Conservation (phyloP, 2,329 filamentous ascomycete species). For the Pseudocercospora vitis region DNA sequence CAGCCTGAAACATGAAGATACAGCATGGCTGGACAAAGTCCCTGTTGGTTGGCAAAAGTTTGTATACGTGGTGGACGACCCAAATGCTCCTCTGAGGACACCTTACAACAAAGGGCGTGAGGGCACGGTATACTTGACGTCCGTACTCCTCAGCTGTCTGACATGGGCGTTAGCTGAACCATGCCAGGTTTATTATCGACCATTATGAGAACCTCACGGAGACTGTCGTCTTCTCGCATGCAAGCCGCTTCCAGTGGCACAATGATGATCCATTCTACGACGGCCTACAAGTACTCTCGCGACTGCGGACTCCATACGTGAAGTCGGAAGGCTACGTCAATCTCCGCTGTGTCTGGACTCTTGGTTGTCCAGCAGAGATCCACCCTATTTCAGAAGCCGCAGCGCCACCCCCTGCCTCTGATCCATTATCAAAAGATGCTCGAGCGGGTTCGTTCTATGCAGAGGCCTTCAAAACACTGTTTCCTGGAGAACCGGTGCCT, state of each 20-base stretch:
- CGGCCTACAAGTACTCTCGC: conserved; percentile 50
- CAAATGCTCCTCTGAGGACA: conserved; percentile 41
- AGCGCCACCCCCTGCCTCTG: conserved; percentile 26
- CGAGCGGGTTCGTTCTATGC: conserved; percentile 52
- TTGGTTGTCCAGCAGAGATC: conserved; percentile 55
- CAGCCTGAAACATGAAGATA: conserved; percentile 23
- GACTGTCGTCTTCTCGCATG: conserved; percentile 60
- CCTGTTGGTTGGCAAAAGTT: conserved; percentile 43
- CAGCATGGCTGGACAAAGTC: conserved; percentile 43
- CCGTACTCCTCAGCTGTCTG: conserved; percentile 21
- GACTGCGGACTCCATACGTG: conserved; percentile 52
- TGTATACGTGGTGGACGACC: conserved; percentile 48
- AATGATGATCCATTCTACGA: conserved; percentile 55
- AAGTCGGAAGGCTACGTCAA: conserved; percentile 55
- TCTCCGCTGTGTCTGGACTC: conserved; percentile 54
- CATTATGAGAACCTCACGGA: conserved; percentile 57
- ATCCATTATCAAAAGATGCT: conserved; percentile 37
- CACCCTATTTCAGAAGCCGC: conserved; percentile 45
- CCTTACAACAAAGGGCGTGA: conserved; percentile 52
- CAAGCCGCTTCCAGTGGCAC: conserved; percentile 57
- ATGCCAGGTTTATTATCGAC: conserved; percentile 50
- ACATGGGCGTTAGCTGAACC: conserved; percentile 12
- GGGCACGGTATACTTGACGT: conserved; percentile 53
- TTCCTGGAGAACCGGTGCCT: conserved; percentile 45
- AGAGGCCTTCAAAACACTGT: conserved; percentile 52